Evolutionary conservation across 2,329 filamentous ascomycete genomes (phyloP), one percentile per base, ranked within the genome.

Genomic region (Sporothrix euskadiensis): DNA sequence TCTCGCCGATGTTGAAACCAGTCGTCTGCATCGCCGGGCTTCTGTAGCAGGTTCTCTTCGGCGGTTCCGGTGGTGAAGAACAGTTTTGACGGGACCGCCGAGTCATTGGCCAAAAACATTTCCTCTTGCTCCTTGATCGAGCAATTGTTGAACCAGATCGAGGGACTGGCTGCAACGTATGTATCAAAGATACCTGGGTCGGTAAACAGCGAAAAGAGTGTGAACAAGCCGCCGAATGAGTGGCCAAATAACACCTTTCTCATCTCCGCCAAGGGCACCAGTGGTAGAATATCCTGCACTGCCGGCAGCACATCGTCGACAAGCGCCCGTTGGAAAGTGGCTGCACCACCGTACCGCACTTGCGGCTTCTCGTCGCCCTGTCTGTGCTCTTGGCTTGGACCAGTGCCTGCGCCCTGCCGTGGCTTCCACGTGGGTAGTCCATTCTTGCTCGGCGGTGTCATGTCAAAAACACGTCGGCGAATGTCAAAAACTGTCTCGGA

Each of bases 401-500:
- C 32, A 1, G 14, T 14, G 57, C 32, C 39, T 3, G 14, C 44
- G 57, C 57, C 39, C 22, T 12, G 61, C 41, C 61, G 61, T 16
- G 61, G 61, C 39, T 47, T 41, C 61, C 61, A 66, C 39, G 61
- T 66, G 61, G 61, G 61, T 8, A 66, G 12, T 1, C 61, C 41
- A 3, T 69, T 52, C 5, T 54, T 47, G 65, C 41, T 69, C 5
- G 65, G 44, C 47, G 65, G 65, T 30, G 65, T 69, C 41, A 69
- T 44, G 30, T 69, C 65, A n/a, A 66, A 47, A 30, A 30, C 65
- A 10, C 65, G 44, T 1, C 65, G 44, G 7, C 22, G 16, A 26
- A 52, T 52, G 44, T 4, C 22, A 32, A 69, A 69, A 12, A 69
- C 47, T 9, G 44, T 16, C 54, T 76, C 65, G 26, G 65, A 52